A percentile compares a stretch with the other conserved stretches of the same genome.
Evolutionary conservation across 2,329 filamentous ascomycete species (phyloP).

Genomic region (Cordyceps cateniannulata): DNA sequence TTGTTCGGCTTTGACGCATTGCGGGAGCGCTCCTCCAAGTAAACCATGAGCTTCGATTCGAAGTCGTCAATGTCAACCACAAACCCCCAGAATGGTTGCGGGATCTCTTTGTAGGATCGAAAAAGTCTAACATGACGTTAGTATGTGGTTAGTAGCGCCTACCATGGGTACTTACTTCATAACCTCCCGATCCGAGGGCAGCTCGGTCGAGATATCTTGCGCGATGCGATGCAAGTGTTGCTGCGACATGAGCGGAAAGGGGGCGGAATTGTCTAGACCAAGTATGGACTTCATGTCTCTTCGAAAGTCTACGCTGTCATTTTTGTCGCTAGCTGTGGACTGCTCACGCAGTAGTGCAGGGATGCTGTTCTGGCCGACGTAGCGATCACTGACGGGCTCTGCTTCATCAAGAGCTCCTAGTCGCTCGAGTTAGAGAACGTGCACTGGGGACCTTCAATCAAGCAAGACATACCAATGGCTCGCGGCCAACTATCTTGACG

Average conservation of each 20-base stretch:
- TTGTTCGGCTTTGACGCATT: conserved; percentile 42
- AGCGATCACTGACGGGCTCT: conserved; percentile 51
- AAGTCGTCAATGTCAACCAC: conserved; percentile 61
- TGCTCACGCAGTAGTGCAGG: conserved; percentile 59
- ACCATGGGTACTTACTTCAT: conserved; percentile 49
- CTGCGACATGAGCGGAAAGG: conserved; percentile 61
- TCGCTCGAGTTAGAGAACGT: neutral
- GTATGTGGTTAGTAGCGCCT: neutral
- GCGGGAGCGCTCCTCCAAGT: conserved; percentile 57
- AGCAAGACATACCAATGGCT: conserved; percentile 29
- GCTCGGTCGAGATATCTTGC: conserved; percentile 52
- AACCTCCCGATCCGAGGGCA: conserved; percentile 59
- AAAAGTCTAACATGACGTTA: conserved; percentile 42
- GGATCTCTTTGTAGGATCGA: conserved; percentile 59
- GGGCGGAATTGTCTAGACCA: conserved; percentile 58
- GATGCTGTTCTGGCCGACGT: conserved; percentile 62
- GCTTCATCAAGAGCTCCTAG: conserved; percentile 43
- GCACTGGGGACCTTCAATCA: neutral
- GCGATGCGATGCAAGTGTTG: conserved; percentile 54
- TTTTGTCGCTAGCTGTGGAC: conserved; percentile 45
- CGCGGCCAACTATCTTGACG: conserved; percentile 37
- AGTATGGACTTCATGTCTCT: conserved; percentile 61
- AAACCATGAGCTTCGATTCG: conserved; percentile 57
- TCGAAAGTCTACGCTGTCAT: conserved; percentile 50
- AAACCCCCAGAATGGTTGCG: conserved; percentile 63